Base-by-base conservation (phyloP, 148 eudicot genomes). In the Oxyria digyna region DNA sequence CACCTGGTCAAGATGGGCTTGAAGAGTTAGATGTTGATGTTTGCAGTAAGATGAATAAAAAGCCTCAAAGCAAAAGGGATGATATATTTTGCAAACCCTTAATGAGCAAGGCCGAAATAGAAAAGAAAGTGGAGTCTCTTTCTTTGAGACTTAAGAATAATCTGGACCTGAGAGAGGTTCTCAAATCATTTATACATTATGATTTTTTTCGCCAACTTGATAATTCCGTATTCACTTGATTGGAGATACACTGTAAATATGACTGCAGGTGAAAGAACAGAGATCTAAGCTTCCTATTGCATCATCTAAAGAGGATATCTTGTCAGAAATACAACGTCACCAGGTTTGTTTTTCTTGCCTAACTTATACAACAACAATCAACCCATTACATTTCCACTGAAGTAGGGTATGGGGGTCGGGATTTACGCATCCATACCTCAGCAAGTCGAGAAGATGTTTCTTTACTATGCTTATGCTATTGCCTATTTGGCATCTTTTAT, bases 211-310 rank as follows among this genome's bases (percentile, higher is more conserved):
- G 18, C 31, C 38, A 14, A 29, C 7, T 59, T 20, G 31, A 15
- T 14, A 14, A 29, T 10, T 59, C 31, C 18, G 17, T 66, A 66
- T 5, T 37, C 26, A 35, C 27, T 66, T 66, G n/a, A 66, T 38
- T 38, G 12, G 65, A 4, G 35, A 17, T 40, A 45, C 17, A 42
- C 24, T 50, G 63, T 11, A 17, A n/a, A 69, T 59, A 38, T 73
- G 7, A 31, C 26, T 63, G 72, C 89, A 93, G 98, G 86, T 93
- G 50, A 67, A 71, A 35, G 81, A 79, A 73, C 68, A 65, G 71
- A 90, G 89, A 78, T 81, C 90, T 40, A 86, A 80, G 80, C 98
- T 93, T 76, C 96, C 98, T 24, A 93, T 93, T 79, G 88, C 96
- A 48, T 76, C 92, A 52, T 93, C 90, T 73, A 78, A 70, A 72